Evolutionary conservation across 768 basidiomycete species (phyloP), one percentile per base, ranked within the genome.

Genomic region (Tylopilus rubrobrunneus): DNA sequence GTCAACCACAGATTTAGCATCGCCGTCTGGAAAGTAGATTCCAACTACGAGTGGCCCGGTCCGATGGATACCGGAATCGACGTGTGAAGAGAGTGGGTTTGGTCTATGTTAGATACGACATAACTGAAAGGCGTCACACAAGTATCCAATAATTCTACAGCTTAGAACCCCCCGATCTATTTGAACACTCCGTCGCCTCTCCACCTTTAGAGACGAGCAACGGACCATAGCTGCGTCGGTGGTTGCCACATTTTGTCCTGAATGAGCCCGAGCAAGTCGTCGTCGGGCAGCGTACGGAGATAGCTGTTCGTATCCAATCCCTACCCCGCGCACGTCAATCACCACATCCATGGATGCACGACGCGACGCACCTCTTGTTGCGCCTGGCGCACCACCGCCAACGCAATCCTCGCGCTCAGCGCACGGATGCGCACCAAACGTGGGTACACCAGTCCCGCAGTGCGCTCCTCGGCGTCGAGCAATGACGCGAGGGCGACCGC

Each of bases 1-100:
- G 83, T 98, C 29, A 99, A 99, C 60, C 96, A 99, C 67, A 78
- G 92, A 29, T 98, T 87, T 57, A 76, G 76, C 14, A 86, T 95
- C 33, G 82, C 76, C 57, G 71, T 75, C 47, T 97, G 91, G 90
- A 82, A 75, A 50, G 52, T 49, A 1, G 67, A 46, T 15, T 14
- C 15, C 1, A 7, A 31, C 31, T 17, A 28, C 1, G 55, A 39
- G 17, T 51, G 59, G 53, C 55, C 57, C 6, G 17, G 11, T 8
- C 12, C 28, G n/a, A 42, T 76, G 6, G 65, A 62, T 14, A 43
- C 61, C 2, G 58, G 50, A 8, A 62, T 62, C 25, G 74, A 75
- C 27, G 66, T 64, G 21, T 75, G 55, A 68, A 37, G 40, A 12
- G 9, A 7, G 40, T 6, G 6, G 5, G 11, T 39, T 39, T 21